Evolutionary conservation across 2,329 filamentous ascomycete genomes (phyloP).

Genomic region (Colletotrichum scovillei): DNA sequence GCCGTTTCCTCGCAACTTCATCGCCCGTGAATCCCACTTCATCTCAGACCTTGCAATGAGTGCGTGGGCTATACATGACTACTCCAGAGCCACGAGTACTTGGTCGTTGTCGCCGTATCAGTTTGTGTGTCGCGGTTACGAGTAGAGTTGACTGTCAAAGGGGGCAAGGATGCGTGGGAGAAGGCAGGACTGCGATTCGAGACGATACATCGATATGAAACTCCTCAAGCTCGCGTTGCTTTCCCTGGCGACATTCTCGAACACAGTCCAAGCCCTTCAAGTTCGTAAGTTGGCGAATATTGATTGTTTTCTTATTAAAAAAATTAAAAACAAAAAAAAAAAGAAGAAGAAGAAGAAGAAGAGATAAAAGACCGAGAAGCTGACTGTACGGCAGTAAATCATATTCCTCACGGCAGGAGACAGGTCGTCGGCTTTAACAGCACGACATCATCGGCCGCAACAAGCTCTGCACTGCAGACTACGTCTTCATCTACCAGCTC

Average conservation of each 20-base stretch:
- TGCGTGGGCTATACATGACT: neutral
- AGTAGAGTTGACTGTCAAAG: neutral
- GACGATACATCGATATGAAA: conserved; percentile 1
- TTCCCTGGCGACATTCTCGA: neutral
- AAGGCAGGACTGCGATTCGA: neutral
- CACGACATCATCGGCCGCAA: neutral
- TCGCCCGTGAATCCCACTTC: neutral
- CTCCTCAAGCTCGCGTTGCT: conserved; percentile 3
- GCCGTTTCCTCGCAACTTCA: neutral
- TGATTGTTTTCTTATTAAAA: neutral
- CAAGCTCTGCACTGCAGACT: neutral
- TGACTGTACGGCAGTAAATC: conserved; percentile 6
- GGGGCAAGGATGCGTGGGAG: conserved; percentile 6
- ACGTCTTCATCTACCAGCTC: neutral
- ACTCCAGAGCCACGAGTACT: neutral
- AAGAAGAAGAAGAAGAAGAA: too few relatives aligned
- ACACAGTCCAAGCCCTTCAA: neutral
- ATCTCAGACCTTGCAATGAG: neutral
- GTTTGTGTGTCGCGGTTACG: neutral
- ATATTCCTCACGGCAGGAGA: neutral
- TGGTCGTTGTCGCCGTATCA: neutral
- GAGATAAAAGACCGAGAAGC: neutral
- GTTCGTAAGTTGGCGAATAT: neutral
- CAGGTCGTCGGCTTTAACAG: conserved; percentile 3
- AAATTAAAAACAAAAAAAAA: too few relatives aligned